These are phyloP conservation scores for Dryadomyces quercus-mongolicae DNA, from an alignment of 2,329 filamentous ascomycete genomes.

Conservation along the genomic window DNA sequence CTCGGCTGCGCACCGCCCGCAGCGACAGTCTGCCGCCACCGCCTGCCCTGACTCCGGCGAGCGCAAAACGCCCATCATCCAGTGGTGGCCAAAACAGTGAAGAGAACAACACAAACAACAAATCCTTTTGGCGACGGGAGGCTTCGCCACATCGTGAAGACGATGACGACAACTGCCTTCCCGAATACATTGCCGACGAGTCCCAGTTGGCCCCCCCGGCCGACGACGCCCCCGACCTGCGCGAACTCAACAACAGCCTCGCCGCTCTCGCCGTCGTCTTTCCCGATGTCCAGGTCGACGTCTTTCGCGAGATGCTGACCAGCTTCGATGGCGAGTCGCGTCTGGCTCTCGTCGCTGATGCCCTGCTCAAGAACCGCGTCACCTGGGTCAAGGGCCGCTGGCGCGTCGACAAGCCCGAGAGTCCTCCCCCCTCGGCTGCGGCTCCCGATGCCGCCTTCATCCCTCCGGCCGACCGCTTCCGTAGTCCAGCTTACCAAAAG, in stretches of 20 bases:
- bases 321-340: constrained; percentile 67
- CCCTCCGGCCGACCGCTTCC: constrained; percentile 52
- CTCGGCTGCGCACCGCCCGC: not conserved
- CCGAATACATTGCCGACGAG: constrained; percentile 43
- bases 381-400: constrained; percentile 61
- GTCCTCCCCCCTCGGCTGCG: not conserved
- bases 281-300: constrained; percentile 69
- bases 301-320: constrained; percentile 69
- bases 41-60: not conserved
- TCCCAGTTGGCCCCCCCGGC: constrained; percentile 35
- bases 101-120: not conserved
- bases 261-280: constrained; percentile 60
- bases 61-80: not conserved
- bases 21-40: not conserved
- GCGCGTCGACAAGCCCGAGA: constrained; percentile 19
- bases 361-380: constrained; percentile 58
- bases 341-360: constrained; percentile 65
- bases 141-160: not conserved
- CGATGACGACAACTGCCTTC: not conserved
- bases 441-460: constrained; percentile 20
- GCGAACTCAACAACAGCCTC: constrained; percentile 58
- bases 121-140: not conserved
- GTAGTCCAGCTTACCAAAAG: constrained; percentile 52
- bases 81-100: not conserved
- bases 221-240: constrained; percentile 48